These are phyloP conservation scores for Botrytis fragariae DNA, from an alignment of 2,329 filamentous ascomycete species.

Conservation along the genomic window DNA sequence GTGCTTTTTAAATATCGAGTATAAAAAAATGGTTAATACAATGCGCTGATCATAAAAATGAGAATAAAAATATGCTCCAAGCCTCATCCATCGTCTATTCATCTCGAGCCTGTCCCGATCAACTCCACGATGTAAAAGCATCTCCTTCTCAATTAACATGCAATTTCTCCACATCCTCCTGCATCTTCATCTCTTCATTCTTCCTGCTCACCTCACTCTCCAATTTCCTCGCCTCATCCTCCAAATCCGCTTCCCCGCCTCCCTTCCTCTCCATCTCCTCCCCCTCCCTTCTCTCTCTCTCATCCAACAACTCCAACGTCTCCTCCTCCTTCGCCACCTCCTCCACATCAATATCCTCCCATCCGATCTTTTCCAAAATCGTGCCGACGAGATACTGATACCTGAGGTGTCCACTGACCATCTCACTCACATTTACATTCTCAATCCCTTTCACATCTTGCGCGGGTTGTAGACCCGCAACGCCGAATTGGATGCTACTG, in stretches of 20 bases:
- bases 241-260: constrained; percentile 30
- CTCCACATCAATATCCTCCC: constrained; percentile 52
- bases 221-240: constrained; percentile 38
- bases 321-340: constrained; percentile 48
- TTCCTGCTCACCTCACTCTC: constrained; percentile 24
- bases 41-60: background rate
- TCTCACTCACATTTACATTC: constrained; percentile 57
- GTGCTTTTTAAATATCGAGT: background rate
- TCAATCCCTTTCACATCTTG: constrained; percentile 65
- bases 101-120: background rate
- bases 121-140: background rate
- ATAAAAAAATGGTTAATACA: background rate
- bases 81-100: no score
- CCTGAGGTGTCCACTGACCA: constrained; percentile 66
- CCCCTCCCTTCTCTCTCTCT: constrained; percentile 43
- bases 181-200: constrained; percentile 16
- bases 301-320: constrained; percentile 44
- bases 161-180: constrained; percentile 17
- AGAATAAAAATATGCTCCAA: background rate
- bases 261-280: constrained; percentile 26
- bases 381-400: constrained; percentile 67
- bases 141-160: constrained; percentile 6
- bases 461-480: constrained; percentile 78
- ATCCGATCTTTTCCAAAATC: constrained; percentile 64
- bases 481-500: constrained; percentile 75